phyloP scores from a whole-genome alignment of 495 filamentous ascomycete species.

The Trichoderma parareesei region DNA sequence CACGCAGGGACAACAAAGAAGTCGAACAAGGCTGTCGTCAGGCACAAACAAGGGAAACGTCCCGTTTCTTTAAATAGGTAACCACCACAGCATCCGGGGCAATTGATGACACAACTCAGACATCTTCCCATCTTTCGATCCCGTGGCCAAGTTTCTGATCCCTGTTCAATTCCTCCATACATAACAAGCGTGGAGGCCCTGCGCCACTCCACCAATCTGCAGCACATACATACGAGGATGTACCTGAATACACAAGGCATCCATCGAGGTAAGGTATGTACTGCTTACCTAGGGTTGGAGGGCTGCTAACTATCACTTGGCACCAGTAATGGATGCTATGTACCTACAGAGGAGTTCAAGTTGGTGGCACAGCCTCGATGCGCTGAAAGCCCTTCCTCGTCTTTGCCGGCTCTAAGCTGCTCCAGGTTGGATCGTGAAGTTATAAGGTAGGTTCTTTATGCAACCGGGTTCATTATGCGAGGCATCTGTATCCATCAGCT shows the following conservation, averaged over 20 bases:
- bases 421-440: neutral
- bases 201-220: slow-evolving; percentile 9
- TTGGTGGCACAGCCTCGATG: neutral
- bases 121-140: neutral
- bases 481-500: neutral
- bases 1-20: too few species aligned
- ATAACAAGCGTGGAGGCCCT: neutral
- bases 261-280: neutral
- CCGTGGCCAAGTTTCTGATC: slow-evolving; percentile 8
- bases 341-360: too few species aligned
- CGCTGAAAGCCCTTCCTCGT: neutral
- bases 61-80: neutral
- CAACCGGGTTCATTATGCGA: neutral
- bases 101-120: too few species aligned
- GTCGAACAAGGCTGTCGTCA: too few species aligned
- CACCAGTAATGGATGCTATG: too few species aligned
- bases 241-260: neutral
- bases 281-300: neutral
- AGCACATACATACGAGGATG: neutral
- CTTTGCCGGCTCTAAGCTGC: neutral
- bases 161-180: neutral
- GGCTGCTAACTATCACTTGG: neutral
- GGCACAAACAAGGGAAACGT: neutral
- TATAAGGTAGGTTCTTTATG: neutral
- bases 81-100: too few species aligned